phyloP scores from a whole-genome alignment of 495 filamentous ascomycete genomes.

The Chaetomium tenue region DNA sequence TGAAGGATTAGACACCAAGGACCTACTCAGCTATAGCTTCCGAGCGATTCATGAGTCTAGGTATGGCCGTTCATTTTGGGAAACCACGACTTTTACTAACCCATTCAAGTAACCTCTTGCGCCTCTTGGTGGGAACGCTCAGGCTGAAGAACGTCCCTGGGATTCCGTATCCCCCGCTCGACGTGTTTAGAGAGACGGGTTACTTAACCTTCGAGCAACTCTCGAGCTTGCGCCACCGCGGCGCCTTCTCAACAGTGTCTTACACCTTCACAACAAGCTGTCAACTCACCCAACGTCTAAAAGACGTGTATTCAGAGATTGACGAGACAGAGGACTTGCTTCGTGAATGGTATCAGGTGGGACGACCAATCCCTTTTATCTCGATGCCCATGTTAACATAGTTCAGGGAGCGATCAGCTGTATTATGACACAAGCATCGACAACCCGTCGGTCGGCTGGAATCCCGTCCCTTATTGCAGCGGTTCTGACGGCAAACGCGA shows the following conservation, averaged over 20 bases:
- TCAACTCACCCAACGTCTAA: constrained; percentile 48
- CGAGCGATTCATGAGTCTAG: constrained; percentile 88
- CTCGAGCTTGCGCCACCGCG: constrained; percentile 78
- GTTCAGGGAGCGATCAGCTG: constrained; percentile 57
- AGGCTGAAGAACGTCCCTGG: constrained; percentile 33
- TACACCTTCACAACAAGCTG: constrained; percentile 83
- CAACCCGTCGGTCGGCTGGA: constrained; percentile 90
- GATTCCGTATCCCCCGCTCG: constrained; percentile 38
- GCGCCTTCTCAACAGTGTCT: constrained; percentile 90
- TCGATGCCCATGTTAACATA: constrained; percentile 18
- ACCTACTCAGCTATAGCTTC: constrained; percentile 89
- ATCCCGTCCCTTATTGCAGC: constrained; percentile 81
- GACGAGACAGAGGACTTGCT: constrained; percentile 46
- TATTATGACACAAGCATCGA: constrained; percentile 68
- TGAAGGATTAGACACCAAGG: constrained; percentile 74
- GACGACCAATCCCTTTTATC: constrained; percentile 19
- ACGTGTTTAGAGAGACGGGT: constrained; percentile 59
- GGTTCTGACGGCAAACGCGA: constrained; percentile 59
- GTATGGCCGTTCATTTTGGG: constrained; percentile 43
- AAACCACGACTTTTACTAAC: constrained; percentile 28
- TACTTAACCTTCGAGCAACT: constrained; percentile 75
- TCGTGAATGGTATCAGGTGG: constrained; percentile 68
- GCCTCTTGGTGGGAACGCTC: constrained; percentile 51
- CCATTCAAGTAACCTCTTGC: constrained; percentile 53
- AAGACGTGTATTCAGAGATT: constrained; percentile 35